A percentile compares a stretch with the other conserved stretches of the same genome.
Conservation (phyloP, 2,329 filamentous ascomycete species). For the Epichloe sibirici region DNA sequence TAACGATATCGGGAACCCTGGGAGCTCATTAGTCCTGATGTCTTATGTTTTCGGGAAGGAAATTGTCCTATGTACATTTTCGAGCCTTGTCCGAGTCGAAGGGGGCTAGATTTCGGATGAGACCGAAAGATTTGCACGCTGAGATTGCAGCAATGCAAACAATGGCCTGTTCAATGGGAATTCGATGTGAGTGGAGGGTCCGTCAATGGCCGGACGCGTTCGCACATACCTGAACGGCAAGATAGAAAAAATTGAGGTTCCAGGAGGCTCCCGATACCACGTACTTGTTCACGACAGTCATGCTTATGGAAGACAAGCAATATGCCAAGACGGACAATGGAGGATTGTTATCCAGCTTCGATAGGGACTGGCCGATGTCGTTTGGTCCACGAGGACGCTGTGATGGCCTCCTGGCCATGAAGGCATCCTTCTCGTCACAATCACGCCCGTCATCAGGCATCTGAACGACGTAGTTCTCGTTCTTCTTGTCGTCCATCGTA, state of each 20-base stretch:
- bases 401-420: constrained; percentile 23
- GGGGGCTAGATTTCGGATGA: constrained; percentile 70
- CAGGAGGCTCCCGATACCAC: constrained; percentile 82
- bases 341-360: constrained; percentile 60
- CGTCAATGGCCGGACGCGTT: background rate
- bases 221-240: constrained; percentile 73
- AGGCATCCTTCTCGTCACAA: constrained; percentile 40
- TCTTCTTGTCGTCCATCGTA: constrained; percentile 78
- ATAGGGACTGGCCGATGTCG: constrained; percentile 14
- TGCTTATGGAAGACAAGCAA: constrained; percentile 91
- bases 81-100: constrained; percentile 84
- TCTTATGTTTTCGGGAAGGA: too few relatives aligned
- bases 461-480: constrained; percentile 64
- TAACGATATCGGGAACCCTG: constrained; percentile 92
- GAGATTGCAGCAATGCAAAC: constrained; percentile 82
- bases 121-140: constrained; percentile 62
- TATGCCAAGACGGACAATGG: constrained; percentile 75
- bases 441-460: constrained; percentile 47
- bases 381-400: constrained; percentile 4
- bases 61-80: constrained; percentile 54
- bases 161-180: constrained; percentile 48
- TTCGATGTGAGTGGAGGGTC: background rate
- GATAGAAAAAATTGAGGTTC: constrained; percentile 94
- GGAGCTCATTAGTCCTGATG: background rate
- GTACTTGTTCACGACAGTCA: constrained; percentile 99